Conservation (phyloP, 257 asterid genomes). For the Nicotiana benthamiana region DNA sequence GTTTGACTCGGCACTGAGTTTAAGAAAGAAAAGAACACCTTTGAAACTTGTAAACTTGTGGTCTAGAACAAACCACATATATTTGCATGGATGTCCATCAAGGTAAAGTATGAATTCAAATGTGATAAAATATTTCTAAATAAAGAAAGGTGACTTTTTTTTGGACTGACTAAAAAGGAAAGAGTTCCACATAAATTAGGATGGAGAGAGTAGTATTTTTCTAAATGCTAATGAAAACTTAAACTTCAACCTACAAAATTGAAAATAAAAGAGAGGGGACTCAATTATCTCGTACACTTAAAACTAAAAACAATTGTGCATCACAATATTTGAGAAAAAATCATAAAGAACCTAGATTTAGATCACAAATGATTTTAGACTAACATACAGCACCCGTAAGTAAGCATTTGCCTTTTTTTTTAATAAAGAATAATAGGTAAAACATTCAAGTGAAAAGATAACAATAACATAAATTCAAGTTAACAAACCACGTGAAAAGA, state of each 20-base stretch:
- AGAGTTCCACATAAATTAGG: too few species aligned
- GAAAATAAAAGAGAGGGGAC: not conserved
- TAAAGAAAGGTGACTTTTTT: too few species aligned
- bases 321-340: not conserved
- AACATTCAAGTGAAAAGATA: not conserved
- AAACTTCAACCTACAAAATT: not conserved
- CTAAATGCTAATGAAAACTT: not conserved
- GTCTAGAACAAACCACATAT: too few species aligned
- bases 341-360: not conserved
- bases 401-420: too few species aligned
- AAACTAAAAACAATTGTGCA: not conserved
- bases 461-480: not conserved
- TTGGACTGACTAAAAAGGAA: too few species aligned
- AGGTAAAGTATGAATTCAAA: too few species aligned
- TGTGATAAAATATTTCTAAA: too few species aligned
- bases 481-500: not conserved
- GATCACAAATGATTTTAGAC: not conserved
- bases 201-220: not conserved
- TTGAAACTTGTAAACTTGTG: too few species aligned
- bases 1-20: too few species aligned
- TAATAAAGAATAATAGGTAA: not conserved
- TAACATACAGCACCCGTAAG: not conserved
- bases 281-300: not conserved
- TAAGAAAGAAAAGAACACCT: too few species aligned
- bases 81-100: too few species aligned